Evolutionary conservation across 768 basidiomycete species (phyloP).

Genomic region (Saitozyma sp.): DNA sequence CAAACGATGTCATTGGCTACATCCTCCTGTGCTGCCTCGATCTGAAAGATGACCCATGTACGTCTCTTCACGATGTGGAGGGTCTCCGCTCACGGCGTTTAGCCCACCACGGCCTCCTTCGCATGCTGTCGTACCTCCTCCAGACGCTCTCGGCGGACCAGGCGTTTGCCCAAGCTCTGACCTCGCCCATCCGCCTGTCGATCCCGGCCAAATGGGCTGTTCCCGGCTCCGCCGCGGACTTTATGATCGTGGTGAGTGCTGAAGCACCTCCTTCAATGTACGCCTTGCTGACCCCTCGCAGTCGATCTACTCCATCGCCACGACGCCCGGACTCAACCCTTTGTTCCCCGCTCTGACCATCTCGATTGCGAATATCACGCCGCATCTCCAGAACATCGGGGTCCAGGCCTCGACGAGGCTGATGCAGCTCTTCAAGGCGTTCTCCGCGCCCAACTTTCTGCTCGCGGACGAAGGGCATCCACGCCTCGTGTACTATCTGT

Average conservation of each 20-base stretch:
- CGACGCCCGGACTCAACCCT: constrained; percentile 80
- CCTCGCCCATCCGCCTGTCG: constrained; percentile 61
- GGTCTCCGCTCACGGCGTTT: constrained; percentile 3
- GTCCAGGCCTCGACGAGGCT: constrained; percentile 79
- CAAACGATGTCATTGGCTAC: constrained; percentile 73
- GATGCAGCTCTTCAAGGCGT: constrained; percentile 84
- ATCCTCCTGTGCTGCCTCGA: constrained; percentile 79
- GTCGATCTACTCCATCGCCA: constrained; percentile 87
- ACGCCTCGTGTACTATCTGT: constrained; percentile 87
- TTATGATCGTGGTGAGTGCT: constrained; percentile 73
- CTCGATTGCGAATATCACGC: constrained; percentile 81
- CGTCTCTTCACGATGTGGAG: constrained; percentile 40
- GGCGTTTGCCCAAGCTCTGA: constrained; percentile 70
- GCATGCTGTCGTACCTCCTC: constrained; percentile 84
- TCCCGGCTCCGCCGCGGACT: constrained; percentile 75
- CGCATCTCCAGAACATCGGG: constrained; percentile 77
- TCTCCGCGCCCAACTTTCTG: constrained; percentile 84
- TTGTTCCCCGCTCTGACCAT: constrained; percentile 92
- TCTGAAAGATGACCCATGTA: constrained; percentile 90
- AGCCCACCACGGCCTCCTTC: constrained; percentile 90
- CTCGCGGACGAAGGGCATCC: constrained; percentile 95
- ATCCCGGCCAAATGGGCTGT: constrained; percentile 76
- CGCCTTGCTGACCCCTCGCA: constrained; percentile 44
- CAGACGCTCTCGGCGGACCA: constrained; percentile 86
- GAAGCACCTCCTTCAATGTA: constrained; percentile 1